These are phyloP conservation scores for Fabrea salina DNA, from an alignment of 169 alveolate genomes.

Conservation along the genomic window DNA sequence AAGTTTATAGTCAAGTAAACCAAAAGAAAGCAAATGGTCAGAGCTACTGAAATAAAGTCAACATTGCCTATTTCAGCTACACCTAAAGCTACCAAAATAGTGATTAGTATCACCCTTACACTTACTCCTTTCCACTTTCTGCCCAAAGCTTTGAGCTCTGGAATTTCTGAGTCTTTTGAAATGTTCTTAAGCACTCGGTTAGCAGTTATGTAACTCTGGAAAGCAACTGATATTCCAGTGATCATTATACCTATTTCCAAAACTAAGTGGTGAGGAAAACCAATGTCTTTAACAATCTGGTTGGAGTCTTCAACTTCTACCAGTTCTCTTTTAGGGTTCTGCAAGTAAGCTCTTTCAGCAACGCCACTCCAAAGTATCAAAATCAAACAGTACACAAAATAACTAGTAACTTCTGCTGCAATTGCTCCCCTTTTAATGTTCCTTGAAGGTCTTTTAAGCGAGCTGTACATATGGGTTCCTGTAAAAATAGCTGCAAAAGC, in stretches of 20 bases:
- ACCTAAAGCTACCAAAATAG: constrained; percentile 28
- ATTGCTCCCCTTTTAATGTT: constrained; percentile 48
- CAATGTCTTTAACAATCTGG: neutral
- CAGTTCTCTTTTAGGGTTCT: constrained; percentile 8
- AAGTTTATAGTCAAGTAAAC: constrained; percentile 42
- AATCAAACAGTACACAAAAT: constrained; percentile 44
- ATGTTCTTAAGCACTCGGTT: constrained; percentile 39
- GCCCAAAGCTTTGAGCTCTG: neutral
- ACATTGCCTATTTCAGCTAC: constrained; percentile 38
- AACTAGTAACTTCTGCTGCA: constrained; percentile 37
- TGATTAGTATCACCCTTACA: constrained; percentile 29
- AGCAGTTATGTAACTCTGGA: constrained; percentile 43
- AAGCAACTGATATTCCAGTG: constrained; percentile 39
- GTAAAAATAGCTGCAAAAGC: constrained; percentile 46
- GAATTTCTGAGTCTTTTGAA: constrained; percentile 26
- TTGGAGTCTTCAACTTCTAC: neutral
- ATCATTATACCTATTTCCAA: constrained; percentile 43
- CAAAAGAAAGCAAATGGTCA: constrained; percentile 48
- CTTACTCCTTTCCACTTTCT: constrained; percentile 40
- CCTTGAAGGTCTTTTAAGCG: constrained; percentile 40
- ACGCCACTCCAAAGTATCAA: constrained; percentile 49
- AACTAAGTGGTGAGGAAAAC: constrained; percentile 8
- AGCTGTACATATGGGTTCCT: constrained; percentile 44
- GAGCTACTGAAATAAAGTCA: constrained; percentile 29
- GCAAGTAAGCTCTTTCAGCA: constrained; percentile 35